These are phyloP conservation scores for Ophiocytium majus DNA, from an alignment of 352 stramenopile species.

Conservation along the genomic window DNA sequence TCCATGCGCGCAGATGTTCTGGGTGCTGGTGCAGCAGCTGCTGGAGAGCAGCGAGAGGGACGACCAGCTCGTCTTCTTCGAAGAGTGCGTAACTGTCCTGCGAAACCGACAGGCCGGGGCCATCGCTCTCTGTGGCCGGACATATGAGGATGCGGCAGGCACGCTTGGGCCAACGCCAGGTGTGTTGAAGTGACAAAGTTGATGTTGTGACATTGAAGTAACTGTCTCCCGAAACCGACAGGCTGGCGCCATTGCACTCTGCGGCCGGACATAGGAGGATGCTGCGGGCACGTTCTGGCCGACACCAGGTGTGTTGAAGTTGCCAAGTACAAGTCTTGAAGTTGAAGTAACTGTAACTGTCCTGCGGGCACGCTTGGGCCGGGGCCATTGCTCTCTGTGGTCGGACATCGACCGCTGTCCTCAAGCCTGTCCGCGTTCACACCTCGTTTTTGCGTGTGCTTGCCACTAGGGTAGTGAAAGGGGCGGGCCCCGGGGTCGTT, in stretches of 20 bases:
- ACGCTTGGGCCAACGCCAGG: not conserved
- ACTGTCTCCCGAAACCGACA: slow-evolving; percentile 37
- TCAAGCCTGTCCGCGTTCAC: too few species aligned
- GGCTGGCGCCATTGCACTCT: slow-evolving; percentile 39
- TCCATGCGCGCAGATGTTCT: slow-evolving; percentile 61
- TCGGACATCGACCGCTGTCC: too few species aligned
- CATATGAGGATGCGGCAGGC: not conserved
- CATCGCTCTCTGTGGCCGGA: slow-evolving; percentile 22
- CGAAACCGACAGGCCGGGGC: slow-evolving; percentile 49
- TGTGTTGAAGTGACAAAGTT: too few species aligned
- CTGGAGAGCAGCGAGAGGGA: slow-evolving; percentile 40
- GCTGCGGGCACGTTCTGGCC: not conserved
- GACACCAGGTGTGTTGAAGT: not conserved
- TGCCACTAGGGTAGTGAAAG: too few species aligned
- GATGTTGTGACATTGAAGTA: too few species aligned
- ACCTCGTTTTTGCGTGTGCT: too few species aligned
- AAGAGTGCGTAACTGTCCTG: slow-evolving; percentile 47
- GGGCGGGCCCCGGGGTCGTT: too few species aligned
- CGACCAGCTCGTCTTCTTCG: slow-evolving; percentile 57
- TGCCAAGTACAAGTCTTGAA: too few species aligned
- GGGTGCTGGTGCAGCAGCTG: slow-evolving; percentile 56
- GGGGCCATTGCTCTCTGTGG: slow-evolving; percentile 35
- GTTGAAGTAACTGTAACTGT: too few species aligned
- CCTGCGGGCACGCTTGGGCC: slow-evolving; percentile 36
- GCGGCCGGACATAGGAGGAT: not conserved